Evolutionary conservation across 805 yeast genomes (phyloP).

Genomic region (Torulaspora gathmanii): DNA sequence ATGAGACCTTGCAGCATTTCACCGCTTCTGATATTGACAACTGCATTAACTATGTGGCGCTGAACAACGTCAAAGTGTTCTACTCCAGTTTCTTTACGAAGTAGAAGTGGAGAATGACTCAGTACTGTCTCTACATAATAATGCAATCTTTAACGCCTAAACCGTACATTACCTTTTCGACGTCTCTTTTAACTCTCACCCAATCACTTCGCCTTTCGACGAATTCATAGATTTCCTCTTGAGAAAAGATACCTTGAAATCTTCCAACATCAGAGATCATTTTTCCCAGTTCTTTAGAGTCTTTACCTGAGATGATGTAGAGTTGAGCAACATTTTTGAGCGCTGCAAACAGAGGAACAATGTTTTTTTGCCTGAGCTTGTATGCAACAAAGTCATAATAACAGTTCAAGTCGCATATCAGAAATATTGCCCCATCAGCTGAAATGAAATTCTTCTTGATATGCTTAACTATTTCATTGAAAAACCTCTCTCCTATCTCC

Average conservation of each 20-base stretch:
- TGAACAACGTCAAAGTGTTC: slow-evolving; percentile 34
- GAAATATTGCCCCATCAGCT: slow-evolving; percentile 72
- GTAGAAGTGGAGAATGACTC: neutral
- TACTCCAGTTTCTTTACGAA: slow-evolving; percentile 33
- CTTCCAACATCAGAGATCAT: slow-evolving; percentile 77
- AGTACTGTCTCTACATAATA: slow-evolving; percentile 40
- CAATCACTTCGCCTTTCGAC: slow-evolving; percentile 87
- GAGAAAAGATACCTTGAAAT: slow-evolving; percentile 83
- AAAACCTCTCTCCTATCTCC: slow-evolving; percentile 86
- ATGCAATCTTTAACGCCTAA: slow-evolving; percentile 74
- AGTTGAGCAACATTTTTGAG: slow-evolving; percentile 81
- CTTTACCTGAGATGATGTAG: slow-evolving; percentile 58
- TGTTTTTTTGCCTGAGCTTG: slow-evolving; percentile 56
- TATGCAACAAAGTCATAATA: slow-evolving; percentile 67
- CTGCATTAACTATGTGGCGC: slow-evolving; percentile 26
- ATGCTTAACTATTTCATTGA: slow-evolving; percentile 67
- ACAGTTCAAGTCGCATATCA: slow-evolving; percentile 76
- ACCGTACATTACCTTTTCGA: slow-evolving; percentile 94
- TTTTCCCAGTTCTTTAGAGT: slow-evolving; percentile 79
- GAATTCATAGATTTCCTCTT: slow-evolving; percentile 92
- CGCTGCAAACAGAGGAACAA: slow-evolving; percentile 72
- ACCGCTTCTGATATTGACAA: slow-evolving; percentile 29
- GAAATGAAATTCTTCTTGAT: slow-evolving; percentile 71
- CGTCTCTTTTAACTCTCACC: slow-evolving; percentile 67
- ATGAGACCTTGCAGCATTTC: slow-evolving; percentile 34